Conservation (phyloP, 495 filamentous ascomycete species). For the Lophium mytilinum region DNA sequence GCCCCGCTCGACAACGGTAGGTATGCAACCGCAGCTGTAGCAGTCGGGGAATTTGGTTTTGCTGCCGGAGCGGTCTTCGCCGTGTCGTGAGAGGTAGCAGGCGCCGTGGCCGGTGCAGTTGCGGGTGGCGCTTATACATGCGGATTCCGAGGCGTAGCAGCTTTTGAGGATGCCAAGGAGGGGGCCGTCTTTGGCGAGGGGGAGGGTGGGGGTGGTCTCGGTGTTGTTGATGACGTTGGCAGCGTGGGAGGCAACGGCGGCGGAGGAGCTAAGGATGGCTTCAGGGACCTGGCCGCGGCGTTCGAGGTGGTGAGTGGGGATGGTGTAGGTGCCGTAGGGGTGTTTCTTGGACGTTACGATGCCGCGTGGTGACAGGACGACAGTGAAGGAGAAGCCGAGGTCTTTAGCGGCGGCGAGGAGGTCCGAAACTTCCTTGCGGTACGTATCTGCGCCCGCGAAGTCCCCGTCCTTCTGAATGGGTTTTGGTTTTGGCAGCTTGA, state of each 20-base stretch:
- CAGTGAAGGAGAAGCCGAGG: conserved; percentile 13
- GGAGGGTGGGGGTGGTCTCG: neutral
- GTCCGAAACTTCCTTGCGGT: neutral
- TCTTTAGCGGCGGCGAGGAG: neutral
- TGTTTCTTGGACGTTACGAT: conserved; percentile 14
- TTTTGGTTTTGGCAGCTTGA: too few species aligned
- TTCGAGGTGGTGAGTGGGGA: conserved; percentile 4
- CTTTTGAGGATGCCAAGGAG: conserved; percentile 20
- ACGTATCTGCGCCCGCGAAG: too few species aligned
- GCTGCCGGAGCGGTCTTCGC: conserved; percentile 2
- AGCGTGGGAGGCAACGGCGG: neutral
- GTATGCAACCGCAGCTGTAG: conserved; percentile 66
- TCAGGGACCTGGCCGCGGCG: conserved; percentile 20
- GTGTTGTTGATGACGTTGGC: neutral
- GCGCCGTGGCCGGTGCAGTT: conserved; percentile 22
- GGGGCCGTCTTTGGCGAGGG: conserved; percentile 1
- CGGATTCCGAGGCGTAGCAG: conserved; percentile 13
- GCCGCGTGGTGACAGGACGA: conserved; percentile 27
- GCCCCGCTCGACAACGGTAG: conserved; percentile 40
- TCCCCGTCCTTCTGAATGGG: too few species aligned
- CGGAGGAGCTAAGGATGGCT: conserved; percentile 20
- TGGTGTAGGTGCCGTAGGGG: conserved; percentile 25
- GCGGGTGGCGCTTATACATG: conserved; percentile 13
- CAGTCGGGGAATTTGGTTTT: conserved; percentile 49
- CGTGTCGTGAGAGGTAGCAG: conserved; percentile 11